These are phyloP conservation scores for Priceomyces melissophilus DNA, from an alignment of 805 yeast genomes.

Conservation along the genomic window DNA sequence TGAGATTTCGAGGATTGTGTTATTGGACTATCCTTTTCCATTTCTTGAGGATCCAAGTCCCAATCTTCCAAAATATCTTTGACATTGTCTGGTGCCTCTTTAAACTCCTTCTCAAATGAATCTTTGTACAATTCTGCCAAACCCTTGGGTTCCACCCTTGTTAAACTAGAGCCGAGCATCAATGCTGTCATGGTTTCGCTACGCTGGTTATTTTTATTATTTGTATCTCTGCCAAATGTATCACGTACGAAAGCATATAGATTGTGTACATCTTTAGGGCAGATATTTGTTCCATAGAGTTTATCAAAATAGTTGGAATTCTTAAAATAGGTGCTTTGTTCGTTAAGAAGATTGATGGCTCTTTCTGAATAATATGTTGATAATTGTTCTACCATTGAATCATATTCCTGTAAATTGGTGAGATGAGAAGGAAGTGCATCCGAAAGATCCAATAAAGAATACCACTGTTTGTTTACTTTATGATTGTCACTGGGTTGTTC, in stretches of 20 bases:
- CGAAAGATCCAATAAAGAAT: conserved; percentile 20
- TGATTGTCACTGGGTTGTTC: background rate
- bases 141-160: conserved; percentile 8
- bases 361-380: conserved; percentile 20
- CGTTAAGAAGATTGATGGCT: conserved; percentile 15
- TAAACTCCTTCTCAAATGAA: conserved; percentile 2
- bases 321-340: conserved; percentile 2
- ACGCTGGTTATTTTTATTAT: conserved; percentile 5
- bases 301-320: conserved; percentile 3
- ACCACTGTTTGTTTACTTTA: background rate
- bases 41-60: conserved; percentile 9
- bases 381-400: conserved; percentile 37
- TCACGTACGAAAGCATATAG: conserved; percentile 3
- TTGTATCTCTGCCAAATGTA: conserved; percentile 2
- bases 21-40: conserved; percentile 2
- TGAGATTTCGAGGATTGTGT: conserved; percentile 3
- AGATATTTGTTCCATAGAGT: background rate
- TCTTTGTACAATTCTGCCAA: conserved; percentile 3
- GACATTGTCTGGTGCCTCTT: conserved; percentile 8
- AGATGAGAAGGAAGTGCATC: conserved; percentile 19
- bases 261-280: conserved; percentile 2
- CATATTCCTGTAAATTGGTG: conserved; percentile 30
- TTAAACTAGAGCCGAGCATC: conserved; percentile 10
- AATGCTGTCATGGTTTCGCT: conserved; percentile 8
- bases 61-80: conserved; percentile 11